Base-by-base conservation (phyloP, 2,329 filamentous ascomycete species). In the Elsinoe batatas region DNA sequence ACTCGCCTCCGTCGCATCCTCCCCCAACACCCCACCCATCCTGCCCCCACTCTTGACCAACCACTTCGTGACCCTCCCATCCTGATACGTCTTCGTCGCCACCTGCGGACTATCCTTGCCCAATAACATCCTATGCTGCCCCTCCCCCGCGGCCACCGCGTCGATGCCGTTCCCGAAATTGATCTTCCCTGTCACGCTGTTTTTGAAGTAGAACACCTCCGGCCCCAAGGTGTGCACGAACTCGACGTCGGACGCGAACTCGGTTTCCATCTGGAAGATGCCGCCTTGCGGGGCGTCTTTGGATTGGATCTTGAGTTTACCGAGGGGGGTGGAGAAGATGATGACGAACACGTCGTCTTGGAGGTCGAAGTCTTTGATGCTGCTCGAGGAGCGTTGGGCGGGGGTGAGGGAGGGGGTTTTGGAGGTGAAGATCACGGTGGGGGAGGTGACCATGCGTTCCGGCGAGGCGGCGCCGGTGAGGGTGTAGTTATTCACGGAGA, bases 201-300 rank as follows among this genome's bases (percentile, higher is more conserved):
- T 51, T 33, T 51, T 51, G 47, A 51, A 51, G 35, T 51, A 51
- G 18, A 51, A 51, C 6, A 51, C 33, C 12, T 36, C 35, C 5
- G 47, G 47, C 3, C 47, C 47, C 26, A 51, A 35, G 15, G 35
- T 51, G 32, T 51, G 47, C 26, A 35, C 32, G 35, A 51, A 38
- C 17, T 51, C 47, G 32, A 51, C 47, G 15, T 51, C 35, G 8
- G 32, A 37, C 26, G 47, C 47, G 47, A 51, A 51, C 32, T 51
- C 47, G 47, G 47, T 36, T 17, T 51, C 47, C 47, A 51, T 51
- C 33, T 51, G 47, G 47, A 51, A 51, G 47, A 51, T 51, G 15
- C 47, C 47, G 32, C 47, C 47, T 33, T 51, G 47, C 15, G 47
- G 26, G 13, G 26, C 47, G 35, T 51, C 47, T 18, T 51, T 51